A percentile compares a stretch with the other conserved stretches of the same genome.
Evolutionary conservation across 2,329 filamentous ascomycete species (phyloP).

Genomic region (Penicillium sp.): DNA sequence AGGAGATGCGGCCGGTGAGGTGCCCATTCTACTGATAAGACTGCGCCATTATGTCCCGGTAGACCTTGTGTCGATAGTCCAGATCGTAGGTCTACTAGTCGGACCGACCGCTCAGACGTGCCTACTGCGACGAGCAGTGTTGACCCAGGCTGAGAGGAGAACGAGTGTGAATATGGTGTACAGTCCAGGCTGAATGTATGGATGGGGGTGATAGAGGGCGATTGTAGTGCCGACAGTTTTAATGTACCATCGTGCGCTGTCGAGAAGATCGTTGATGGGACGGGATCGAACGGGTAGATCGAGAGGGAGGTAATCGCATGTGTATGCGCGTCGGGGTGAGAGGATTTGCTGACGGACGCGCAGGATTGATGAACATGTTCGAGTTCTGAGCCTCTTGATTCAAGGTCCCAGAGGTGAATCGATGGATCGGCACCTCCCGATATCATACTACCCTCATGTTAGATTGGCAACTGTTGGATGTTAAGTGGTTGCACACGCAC

Average conservation of each 20-base stretch:
- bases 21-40: conserved; percentile 76
- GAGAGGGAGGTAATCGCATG: conserved; percentile 49
- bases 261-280: conserved; percentile 47
- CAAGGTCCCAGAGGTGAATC: conserved; percentile 84
- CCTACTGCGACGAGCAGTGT: conserved; percentile 81
- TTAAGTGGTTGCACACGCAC: conserved; percentile 41
- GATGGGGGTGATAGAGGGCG: conserved; percentile 42
- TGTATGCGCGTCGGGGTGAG: conserved; percentile 43
- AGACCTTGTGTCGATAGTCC: conserved; percentile 73
- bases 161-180: conserved; percentile 62
- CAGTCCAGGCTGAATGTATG: conserved; percentile 50
- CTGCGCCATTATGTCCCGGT: conserved; percentile 64
- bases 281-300: conserved; percentile 51
- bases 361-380: conserved; percentile 56
- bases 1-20: conserved; percentile 76
- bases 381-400: conserved; percentile 54
- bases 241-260: conserved; percentile 49
- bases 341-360: conserved; percentile 44
- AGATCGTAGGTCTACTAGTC: conserved; percentile 82
- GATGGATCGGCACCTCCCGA: conserved; percentile 85
- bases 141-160: conserved; percentile 66
- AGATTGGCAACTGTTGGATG: background rate
- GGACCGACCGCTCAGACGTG: conserved; percentile 79
- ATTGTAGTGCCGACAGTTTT: conserved; percentile 45
- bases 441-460: conserved; percentile 58